Evolutionary conservation across 1,284 basidiomycete species (phyloP).

Genomic region (Polyporus tsugae): DNA sequence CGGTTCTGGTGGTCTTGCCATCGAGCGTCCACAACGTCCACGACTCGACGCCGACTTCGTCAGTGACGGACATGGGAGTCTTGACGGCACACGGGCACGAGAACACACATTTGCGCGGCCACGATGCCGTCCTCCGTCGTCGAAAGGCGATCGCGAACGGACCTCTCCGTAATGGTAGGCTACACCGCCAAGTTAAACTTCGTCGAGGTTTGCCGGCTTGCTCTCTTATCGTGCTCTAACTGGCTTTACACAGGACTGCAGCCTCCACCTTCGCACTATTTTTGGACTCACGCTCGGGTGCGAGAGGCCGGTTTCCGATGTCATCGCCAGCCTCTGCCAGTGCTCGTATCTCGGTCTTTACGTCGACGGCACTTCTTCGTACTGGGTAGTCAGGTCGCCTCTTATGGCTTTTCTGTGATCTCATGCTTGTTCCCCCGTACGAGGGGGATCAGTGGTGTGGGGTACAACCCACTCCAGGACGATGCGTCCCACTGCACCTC

Average conservation of each 20-base stretch:
- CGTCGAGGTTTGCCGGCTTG: background rate
- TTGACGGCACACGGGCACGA: background rate
- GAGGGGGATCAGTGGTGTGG: no score
- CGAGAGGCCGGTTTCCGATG: constrained; percentile 20
- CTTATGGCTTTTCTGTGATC: no score
- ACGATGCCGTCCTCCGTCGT: background rate
- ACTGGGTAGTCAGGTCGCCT: constrained; percentile 15
- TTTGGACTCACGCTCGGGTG: constrained; percentile 16
- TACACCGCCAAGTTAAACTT: background rate
- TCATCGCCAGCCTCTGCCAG: constrained; percentile 11
- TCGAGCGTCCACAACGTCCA: background rate
- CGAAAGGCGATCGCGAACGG: background rate
- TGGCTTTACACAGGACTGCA: background rate
- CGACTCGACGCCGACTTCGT: background rate
- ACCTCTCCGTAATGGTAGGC: background rate
- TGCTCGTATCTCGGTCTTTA: constrained; percentile 10
- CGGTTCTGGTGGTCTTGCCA: background rate
- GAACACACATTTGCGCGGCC: background rate
- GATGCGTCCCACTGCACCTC: no score
- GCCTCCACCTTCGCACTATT: constrained; percentile 12
- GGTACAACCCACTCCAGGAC: no score
- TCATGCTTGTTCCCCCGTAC: no score
- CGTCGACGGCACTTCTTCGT: constrained; percentile 8
- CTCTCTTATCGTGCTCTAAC: background rate
- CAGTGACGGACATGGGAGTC: background rate